These are phyloP conservation scores for Suillus ampliporus DNA, from an alignment of 768 basidiomycete species.

Conservation along the genomic window DNA sequence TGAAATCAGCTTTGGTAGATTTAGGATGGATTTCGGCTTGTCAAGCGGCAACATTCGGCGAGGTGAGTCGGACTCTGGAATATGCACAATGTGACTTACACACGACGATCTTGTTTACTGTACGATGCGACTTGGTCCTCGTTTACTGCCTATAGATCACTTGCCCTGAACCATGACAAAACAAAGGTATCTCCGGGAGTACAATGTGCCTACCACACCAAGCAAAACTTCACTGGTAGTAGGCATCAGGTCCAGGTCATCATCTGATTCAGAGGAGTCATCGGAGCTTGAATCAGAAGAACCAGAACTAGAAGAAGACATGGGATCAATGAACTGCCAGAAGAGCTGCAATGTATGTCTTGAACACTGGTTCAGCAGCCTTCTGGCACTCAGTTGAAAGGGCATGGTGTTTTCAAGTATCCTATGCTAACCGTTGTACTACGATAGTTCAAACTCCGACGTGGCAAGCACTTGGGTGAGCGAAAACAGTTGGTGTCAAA, in stretches of 20 bases:
- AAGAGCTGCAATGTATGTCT: constrained; percentile 1
- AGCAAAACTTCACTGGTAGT: neutral
- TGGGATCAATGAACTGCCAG: neutral
- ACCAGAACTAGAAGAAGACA: neutral
- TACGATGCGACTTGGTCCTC: neutral
- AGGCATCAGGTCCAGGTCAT: neutral
- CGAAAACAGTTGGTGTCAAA: neutral
- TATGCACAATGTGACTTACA: neutral
- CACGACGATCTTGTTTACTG: neutral
- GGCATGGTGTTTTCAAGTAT: constrained; percentile 6
- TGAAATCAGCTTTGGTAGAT: no score
- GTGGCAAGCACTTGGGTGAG: no score
- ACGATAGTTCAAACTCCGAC: neutral
- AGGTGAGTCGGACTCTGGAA: neutral
- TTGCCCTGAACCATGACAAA: neutral
- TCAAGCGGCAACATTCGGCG: no score
- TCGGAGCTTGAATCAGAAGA: constrained; percentile 4
- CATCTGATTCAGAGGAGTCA: neutral
- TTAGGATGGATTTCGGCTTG: no score
- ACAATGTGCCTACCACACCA: neutral
- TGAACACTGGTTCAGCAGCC: constrained; percentile 2
- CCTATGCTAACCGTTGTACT: neutral
- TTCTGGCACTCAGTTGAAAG: constrained; percentile 4
- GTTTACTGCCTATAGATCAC: neutral
- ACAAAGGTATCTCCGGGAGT: neutral